Percentiles rank a stretch among this genome's conserved stretches.
phyloP scores from a whole-genome alignment of 768 basidiomycete species.

The Hypsizygus marmoreus region DNA sequence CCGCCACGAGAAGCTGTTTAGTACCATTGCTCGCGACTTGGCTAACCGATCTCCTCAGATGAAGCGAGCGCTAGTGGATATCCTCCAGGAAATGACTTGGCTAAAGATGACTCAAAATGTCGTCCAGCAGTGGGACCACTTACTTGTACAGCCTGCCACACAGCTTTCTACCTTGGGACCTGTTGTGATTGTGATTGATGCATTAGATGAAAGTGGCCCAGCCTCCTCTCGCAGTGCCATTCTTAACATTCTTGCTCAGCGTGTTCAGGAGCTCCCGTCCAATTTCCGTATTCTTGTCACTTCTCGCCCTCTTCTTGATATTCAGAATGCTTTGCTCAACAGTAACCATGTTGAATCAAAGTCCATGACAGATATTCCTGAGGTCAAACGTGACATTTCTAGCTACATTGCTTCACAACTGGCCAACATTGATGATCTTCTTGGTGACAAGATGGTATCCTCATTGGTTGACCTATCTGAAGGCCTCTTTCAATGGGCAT shows the following conservation, averaged over 20 bases:
- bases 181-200: conserved; percentile 9
- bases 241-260: conserved; percentile 7
- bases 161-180: not conserved
- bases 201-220: conserved; percentile 8
- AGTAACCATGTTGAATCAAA: too few relatives aligned
- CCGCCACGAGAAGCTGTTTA: conserved; percentile 7
- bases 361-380: too few relatives aligned
- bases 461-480: too few relatives aligned
- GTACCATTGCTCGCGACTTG: too few relatives aligned
- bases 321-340: conserved; percentile 5
- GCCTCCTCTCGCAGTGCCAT: conserved; percentile 6
- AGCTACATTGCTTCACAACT: conserved; percentile 5
- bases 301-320: conserved; percentile 9
- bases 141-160: conserved; percentile 8
- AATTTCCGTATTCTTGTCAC: conserved; percentile 10
- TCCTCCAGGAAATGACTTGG: too few relatives aligned
- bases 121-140: too few relatives aligned
- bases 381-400: conserved; percentile 4
- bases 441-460: conserved; percentile 6
- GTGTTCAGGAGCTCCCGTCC: conserved; percentile 5
- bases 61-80: too few relatives aligned
- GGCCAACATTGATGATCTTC: conserved; percentile 9
- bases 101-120: conserved; percentile 4
- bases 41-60: too few relatives aligned
- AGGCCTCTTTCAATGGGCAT: too few relatives aligned